Evolutionary conservation across 176 grass and related monocot genomes (phyloP).

Genomic region (Hordeum marinum): DNA sequence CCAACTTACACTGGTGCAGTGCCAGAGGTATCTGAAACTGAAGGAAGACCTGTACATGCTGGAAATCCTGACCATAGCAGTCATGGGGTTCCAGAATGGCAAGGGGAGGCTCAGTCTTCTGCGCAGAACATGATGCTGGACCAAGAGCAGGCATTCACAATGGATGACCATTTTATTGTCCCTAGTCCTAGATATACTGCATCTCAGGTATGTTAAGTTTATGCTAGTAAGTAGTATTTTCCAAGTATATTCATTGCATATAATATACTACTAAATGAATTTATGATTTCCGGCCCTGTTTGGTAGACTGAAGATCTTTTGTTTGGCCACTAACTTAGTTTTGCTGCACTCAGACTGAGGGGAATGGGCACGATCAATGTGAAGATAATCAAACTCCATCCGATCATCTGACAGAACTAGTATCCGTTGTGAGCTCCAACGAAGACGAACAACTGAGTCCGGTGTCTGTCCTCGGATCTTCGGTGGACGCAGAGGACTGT

Average conservation of each 20-base stretch:
- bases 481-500: conserved; percentile 34
- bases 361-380: background rate
- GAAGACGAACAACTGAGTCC: conserved; percentile 64
- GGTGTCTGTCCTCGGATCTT: conserved; percentile 52
- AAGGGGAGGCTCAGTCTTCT: background rate
- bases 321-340: too few relatives aligned
- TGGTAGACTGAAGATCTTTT: background rate
- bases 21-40: conserved; percentile 19
- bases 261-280: background rate
- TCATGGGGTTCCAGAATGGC: conserved; percentile 1
- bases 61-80: background rate
- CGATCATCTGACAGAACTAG: background rate
- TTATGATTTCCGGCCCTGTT: background rate
- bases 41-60: conserved; percentile 21
- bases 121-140: conserved; percentile 2
- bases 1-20: conserved; percentile 20
- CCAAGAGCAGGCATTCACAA: background rate
- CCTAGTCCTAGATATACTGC: background rate
- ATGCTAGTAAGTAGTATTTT: background rate
- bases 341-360: background rate
- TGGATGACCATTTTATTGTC: background rate
- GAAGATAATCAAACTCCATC: background rate
- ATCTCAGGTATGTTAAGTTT: conserved; percentile 26
- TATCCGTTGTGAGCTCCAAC: conserved; percentile 17
- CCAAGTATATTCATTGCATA: background rate